Conservation (phyloP, 106 monocot species). For the Dendrobium huoshanense region DNA sequence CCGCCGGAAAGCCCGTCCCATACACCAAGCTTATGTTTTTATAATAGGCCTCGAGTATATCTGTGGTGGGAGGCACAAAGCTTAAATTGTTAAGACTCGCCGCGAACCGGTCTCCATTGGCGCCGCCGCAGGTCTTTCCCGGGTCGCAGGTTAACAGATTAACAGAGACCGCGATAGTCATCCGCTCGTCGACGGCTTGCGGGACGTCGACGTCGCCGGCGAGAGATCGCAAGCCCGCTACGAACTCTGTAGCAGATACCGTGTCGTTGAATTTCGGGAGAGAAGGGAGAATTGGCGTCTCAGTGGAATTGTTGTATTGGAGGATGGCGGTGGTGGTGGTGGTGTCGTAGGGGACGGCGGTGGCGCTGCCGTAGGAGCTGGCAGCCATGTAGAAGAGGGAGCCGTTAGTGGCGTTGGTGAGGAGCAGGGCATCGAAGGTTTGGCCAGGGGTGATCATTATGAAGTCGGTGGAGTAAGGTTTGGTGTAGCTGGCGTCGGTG, state of each 20-base stretch:
- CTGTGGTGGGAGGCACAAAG: constrained; percentile 10
- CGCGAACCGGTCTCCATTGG: constrained; percentile 4
- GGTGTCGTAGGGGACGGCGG: constrained; percentile 12
- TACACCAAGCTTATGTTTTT: constrained; percentile 18
- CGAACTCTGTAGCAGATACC: not conserved
- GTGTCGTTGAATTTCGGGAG: constrained; percentile 15
- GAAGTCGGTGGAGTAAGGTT: constrained; percentile 17
- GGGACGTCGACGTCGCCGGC: constrained; percentile 20
- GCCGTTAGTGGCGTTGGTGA: constrained; percentile 2
- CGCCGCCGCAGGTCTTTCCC: not conserved
- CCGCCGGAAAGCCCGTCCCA: constrained; percentile 18
- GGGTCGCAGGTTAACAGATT: constrained; percentile 14
- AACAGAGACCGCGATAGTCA: constrained; percentile 14
- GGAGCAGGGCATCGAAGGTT: constrained; percentile 19
- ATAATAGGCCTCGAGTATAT: constrained; percentile 23
- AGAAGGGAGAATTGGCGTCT: constrained; percentile 6
- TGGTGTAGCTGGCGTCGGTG: constrained; percentile 24
- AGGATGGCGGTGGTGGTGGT: constrained; percentile 21
- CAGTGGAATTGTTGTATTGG: constrained; percentile 8
- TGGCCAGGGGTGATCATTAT: constrained; percentile 24
- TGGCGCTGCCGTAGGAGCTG: constrained; percentile 8
- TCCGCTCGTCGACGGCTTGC: constrained; percentile 7
- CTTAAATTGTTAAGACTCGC: constrained; percentile 26
- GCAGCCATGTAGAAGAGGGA: constrained; percentile 21
- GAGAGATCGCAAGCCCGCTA: constrained; percentile 9